These are phyloP conservation scores for Talaromyces amestolkiae DNA, from an alignment of 2,329 filamentous ascomycete genomes.

Conservation along the genomic window DNA sequence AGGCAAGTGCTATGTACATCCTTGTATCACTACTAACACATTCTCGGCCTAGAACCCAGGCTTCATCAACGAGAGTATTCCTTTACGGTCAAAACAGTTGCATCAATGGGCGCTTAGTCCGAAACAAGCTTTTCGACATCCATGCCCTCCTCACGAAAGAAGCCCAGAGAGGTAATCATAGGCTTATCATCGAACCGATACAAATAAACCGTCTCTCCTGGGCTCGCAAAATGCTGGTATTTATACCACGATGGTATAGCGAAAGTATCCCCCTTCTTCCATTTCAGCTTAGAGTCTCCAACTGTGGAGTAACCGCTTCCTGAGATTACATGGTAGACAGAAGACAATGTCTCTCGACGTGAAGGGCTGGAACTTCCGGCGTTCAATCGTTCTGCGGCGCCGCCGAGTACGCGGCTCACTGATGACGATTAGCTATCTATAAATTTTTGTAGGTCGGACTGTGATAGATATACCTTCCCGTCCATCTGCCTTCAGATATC, in stretches of 20 bases:
- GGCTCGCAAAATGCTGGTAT: constrained; percentile 49
- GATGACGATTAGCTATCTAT: not conserved
- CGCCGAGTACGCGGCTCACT: constrained; percentile 42
- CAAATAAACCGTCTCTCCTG: constrained; percentile 44
- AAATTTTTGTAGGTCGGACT: not conserved
- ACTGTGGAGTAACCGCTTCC: constrained; percentile 47
- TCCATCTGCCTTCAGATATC: constrained; percentile 39
- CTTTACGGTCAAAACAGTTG: too few species aligned
- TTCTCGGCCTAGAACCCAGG: too few species aligned
- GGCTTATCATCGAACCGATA: constrained; percentile 57
- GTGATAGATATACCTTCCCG: constrained; percentile 29
- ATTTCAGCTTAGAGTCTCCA: constrained; percentile 36
- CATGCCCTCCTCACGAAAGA: constrained; percentile 45
- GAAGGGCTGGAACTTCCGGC: constrained; percentile 37
- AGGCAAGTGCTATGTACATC: too few species aligned
- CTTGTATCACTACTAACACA: too few species aligned
- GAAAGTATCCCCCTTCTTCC: constrained; percentile 56
- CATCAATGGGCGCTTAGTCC: constrained; percentile 17
- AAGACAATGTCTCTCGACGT: constrained; percentile 52
- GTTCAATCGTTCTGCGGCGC: constrained; percentile 47
- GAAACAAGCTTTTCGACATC: constrained; percentile 44
- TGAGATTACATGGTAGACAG: constrained; percentile 54
- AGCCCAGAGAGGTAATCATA: constrained; percentile 53
- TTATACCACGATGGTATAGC: constrained; percentile 54
- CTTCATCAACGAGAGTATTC: too few species aligned